Base-by-base conservation (phyloP, 805 yeast species). In the Metschnikowia lunata region DNA sequence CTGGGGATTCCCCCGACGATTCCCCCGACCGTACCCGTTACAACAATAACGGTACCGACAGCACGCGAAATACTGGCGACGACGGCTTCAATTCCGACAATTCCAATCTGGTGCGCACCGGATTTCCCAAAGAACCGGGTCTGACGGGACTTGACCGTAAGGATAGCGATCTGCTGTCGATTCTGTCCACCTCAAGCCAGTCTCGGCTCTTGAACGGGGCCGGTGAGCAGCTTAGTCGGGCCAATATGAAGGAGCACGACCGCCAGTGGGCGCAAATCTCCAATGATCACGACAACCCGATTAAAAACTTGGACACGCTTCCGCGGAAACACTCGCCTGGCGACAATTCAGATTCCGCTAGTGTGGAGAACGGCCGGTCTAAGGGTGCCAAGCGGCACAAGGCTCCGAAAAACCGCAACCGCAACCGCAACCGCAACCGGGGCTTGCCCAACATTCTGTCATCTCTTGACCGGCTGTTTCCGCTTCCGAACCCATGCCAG, bases 161-260 rank as follows among this genome's bases (percentile, higher is more conserved):
- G 30, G 42, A 39, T 28, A 43, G 42, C 40, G 37, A 43, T 26
- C 12, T 26, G 29, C 46, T 43, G 42, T 33, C 42, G 31, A n/a
- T 34, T 14, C 34, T 41, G 18, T 32, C 40, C 13, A 13, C 38
- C 10, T 14, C 34, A 4, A 36, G 42, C 23, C 43, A 32, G 36
- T 18, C 37, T 14, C 35, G 28, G 18, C 31, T 30, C 5, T 13
- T 40, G 29, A 38, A 30, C 28, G 45, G 39, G 7, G 42, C 42
- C 5, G 50, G 50, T 13, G 50, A 48, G 31, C 42, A 43, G 38
- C 42, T 53, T 34, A 47, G 52, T n/a, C 42, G 37, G 15, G 57
- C 55, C 12, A 53, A 53, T 42, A 53, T 53, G 55, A 43, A 53
- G 40, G 47, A 51, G 41, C 57, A 53, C 32, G 54, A 53, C 42